phyloP scores from a whole-genome alignment of 2,329 filamentous ascomycete species.

The Aureobasidium sp. region DNA sequence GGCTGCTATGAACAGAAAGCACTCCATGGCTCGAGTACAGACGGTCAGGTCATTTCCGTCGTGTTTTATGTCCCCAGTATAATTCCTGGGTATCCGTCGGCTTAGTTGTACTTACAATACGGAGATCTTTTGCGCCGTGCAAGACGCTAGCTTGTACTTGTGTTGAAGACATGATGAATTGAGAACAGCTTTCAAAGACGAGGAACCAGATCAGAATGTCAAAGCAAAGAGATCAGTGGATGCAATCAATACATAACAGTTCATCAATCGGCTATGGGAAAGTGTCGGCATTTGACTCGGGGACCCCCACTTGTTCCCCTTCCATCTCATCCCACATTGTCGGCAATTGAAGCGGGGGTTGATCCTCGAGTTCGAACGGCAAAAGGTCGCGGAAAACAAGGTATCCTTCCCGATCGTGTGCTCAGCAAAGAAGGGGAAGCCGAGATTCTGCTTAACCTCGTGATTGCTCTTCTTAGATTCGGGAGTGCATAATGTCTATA shows the following conservation, averaged over 20 bases:
- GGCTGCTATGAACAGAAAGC: too few species aligned
- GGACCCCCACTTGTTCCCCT: not conserved
- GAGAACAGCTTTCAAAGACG: not conserved
- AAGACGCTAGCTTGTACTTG: conserved; percentile 49
- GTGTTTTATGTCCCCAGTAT: not conserved
- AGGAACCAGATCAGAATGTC: not conserved
- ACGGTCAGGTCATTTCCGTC: too few species aligned
- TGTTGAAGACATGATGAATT: conserved; percentile 15
- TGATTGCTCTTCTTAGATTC: too few species aligned
- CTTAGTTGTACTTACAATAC: conserved; percentile 41
- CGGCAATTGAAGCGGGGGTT: conserved; percentile 8
- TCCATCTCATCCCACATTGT: not conserved
- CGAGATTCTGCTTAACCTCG: too few species aligned
- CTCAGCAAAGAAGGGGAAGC: too few species aligned
- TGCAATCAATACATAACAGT: conserved; percentile 13
- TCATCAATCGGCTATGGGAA: not conserved
- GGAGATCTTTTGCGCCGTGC: conserved; percentile 54
- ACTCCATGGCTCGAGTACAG: too few species aligned
- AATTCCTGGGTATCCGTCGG: not conserved
- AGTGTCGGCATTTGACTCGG: conserved; percentile 15
- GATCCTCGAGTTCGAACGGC: too few species aligned
- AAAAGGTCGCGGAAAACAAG: too few species aligned
- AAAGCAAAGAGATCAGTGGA: not conserved
- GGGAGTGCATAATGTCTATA: too few species aligned
- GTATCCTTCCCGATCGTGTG: too few species aligned